Percentiles rank a stretch among this genome's conserved stretches.
Evolutionary conservation across 345 rosid species (phyloP).

Genomic region (Eutrema japonicum): DNA sequence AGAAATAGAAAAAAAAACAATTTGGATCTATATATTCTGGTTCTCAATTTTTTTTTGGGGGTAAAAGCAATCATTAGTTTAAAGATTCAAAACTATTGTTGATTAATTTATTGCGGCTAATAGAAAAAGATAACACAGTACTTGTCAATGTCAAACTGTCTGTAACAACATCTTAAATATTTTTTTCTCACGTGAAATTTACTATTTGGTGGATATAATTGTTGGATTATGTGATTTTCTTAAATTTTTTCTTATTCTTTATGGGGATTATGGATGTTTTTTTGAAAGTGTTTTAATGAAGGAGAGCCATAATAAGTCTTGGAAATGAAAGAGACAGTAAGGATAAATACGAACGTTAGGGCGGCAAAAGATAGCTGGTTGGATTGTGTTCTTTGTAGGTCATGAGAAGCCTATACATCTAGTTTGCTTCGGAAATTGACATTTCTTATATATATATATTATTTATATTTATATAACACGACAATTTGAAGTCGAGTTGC

Average conservation of each 20-base stretch:
- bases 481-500: constrained; percentile 33
- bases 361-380: constrained; percentile 50
- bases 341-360: constrained; percentile 45
- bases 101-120: not conserved
- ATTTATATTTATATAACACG: constrained; percentile 29
- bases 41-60: not conserved
- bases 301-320: constrained; percentile 32
- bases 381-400: constrained; percentile 47
- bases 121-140: not conserved
- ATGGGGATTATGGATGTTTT: constrained; percentile 38
- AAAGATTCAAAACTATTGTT: not conserved
- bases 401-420: constrained; percentile 42
- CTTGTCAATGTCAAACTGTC: constrained; percentile 9
- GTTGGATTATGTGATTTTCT: not conserved
- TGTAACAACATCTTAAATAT: not conserved
- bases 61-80: not conserved
- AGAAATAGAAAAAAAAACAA: constrained; percentile 1
- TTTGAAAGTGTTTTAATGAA: constrained; percentile 24
- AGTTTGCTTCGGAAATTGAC: constrained; percentile 45
- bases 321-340: constrained; percentile 47
- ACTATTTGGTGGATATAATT: not conserved
- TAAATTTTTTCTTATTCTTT: not conserved
- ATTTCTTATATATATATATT: not conserved
- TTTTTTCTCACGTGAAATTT: not conserved
- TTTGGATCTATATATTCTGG: constrained; percentile 18